Evolutionary conservation across 2,329 filamentous ascomycete genomes (phyloP).

Genomic region (Chaetomium sp.): DNA sequence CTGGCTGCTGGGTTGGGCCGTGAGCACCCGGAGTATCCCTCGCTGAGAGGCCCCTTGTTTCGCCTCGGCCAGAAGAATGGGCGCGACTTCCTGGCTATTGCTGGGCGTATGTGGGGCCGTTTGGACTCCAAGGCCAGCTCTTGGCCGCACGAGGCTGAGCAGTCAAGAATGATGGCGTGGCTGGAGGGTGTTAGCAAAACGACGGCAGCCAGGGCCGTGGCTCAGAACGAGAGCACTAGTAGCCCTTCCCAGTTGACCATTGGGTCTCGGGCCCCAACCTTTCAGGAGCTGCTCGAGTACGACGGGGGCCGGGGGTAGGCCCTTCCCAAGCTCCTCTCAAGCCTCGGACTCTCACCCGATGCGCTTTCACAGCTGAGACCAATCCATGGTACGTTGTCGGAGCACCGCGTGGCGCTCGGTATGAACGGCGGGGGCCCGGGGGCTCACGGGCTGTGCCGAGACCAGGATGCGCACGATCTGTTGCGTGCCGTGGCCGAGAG

Average conservation of each 20-base stretch:
- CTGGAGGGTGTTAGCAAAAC: not conserved
- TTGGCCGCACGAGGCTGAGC: not conserved
- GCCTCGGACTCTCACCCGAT: not conserved
- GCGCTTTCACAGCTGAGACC: not conserved
- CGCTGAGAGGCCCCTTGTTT: not conserved
- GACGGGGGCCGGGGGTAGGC: not conserved
- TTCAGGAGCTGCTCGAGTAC: not conserved
- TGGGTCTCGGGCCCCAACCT: not conserved
- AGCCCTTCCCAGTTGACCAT: not conserved
- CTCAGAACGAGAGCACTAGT: not conserved
- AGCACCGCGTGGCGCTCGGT: not conserved
- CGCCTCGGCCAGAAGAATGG: not conserved
- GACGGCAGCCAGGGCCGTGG: not conserved
- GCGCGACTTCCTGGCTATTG: not conserved
- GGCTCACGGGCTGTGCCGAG: not conserved
- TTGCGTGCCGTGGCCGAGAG: not conserved
- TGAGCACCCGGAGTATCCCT: not conserved
- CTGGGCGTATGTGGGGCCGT: not conserved
- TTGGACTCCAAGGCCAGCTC: not conserved
- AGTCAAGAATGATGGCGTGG: not conserved
- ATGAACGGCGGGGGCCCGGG: not conserved
- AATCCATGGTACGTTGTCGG: not conserved
- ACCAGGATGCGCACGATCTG: not conserved
- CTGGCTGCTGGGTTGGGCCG: not conserved
- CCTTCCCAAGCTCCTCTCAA: not conserved